phyloP scores from a whole-genome alignment of 2,329 filamentous ascomycete species.

The Phoma sp. region DNA sequence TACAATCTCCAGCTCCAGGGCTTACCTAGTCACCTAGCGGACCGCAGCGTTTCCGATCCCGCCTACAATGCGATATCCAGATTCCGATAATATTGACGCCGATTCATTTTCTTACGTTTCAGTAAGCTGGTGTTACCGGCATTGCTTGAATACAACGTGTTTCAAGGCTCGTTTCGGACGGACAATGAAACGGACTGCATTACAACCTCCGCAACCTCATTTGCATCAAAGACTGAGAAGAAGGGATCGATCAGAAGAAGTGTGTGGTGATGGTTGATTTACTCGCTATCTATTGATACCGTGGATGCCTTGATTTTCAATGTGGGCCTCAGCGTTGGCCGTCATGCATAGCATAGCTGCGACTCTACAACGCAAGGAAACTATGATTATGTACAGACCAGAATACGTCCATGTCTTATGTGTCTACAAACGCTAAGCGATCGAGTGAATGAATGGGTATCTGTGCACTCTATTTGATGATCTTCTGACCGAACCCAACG shows the following conservation, averaged over 20 bases:
- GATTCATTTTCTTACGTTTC: background rate
- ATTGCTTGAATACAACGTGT: conserved; percentile 1
- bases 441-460: background rate
- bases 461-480: conserved; percentile 19
- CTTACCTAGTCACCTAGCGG: too few relatives aligned
- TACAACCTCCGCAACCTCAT: background rate
- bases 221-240: background rate
- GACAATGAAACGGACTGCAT: conserved; percentile 1
- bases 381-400: conserved; percentile 17
- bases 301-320: background rate
- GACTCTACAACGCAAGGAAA: background rate
- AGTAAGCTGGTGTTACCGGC: conserved; percentile 3
- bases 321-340: background rate
- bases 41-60: background rate
- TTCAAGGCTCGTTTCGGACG: conserved; percentile 11
- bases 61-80: too few relatives aligned
- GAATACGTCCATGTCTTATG: conserved; percentile 9
- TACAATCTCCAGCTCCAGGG: background rate
- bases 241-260: background rate
- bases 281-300: conserved; percentile 3
- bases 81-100: background rate
- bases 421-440: conserved; percentile 10
- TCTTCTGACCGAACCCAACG: conserved; percentile 58
- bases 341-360: background rate
- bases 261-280: background rate